Base-by-base conservation (phyloP, 495 filamentous ascomycete species). In the Aspergillus avenaceus region DNA sequence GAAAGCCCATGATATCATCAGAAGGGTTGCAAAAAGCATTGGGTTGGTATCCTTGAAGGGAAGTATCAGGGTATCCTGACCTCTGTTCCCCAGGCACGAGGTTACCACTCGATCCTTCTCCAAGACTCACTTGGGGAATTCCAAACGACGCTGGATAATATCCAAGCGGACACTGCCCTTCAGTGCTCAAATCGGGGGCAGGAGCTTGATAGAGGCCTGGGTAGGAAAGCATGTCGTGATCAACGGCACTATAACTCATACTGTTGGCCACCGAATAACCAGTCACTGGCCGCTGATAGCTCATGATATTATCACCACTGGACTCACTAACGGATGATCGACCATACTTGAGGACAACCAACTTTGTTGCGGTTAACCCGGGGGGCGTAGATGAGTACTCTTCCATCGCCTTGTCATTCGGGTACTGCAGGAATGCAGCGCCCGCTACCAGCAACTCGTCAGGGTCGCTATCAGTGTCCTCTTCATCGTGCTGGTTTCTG, bases 391-490 rank as follows among this genome's bases (percentile, higher is more conserved):
- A n/a, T n/a, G 24, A 22, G 25, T 44, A 28, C 18, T 24, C 16
- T 50, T 14, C 22, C 3, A 24, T 24, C 22, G 16, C 41, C 6
- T 36, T 11, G 31, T 51, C 49, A 18, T 55, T 57, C 0, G 54
- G 60, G 16, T 49, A 41, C 3, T 54, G 47, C 7, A 63, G 52
- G 7, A 60, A 55, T 3, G 41, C 45, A 8, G 60, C 60, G 3
- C 54, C 56, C 6, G 54, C 42, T 3, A 56, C 47, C 36, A 58
- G 25, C 2, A 58, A 11, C 14, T 62, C 43, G 4, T 44, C 45
- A 8, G 44, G 23, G 40, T 14, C 22, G 4, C 28, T 29, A 3
- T 51, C 9, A 23, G 32, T 44, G 28, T 25, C 48, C 7, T 49
- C 53, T 3, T 43, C 47, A 5, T 58, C 49, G 1, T 55, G 42